phyloP scores from a whole-genome alignment of 2,329 filamentous ascomycete genomes.

The Aureobasidium mangrovei region DNA sequence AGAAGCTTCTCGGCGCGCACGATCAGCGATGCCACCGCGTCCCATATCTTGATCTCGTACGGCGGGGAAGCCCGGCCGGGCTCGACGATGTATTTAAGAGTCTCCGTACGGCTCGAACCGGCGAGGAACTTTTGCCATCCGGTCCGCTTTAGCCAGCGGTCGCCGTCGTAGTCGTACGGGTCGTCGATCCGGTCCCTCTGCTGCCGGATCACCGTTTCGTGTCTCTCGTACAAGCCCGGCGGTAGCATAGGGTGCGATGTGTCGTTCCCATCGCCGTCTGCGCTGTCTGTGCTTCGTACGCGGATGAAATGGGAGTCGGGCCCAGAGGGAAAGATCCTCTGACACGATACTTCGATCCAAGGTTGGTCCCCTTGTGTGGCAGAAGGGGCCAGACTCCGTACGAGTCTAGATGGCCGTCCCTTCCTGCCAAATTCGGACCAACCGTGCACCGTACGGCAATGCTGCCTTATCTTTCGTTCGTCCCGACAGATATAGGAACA shows the following conservation, averaged over 20 bases:
- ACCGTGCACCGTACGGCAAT: not conserved
- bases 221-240: not conserved
- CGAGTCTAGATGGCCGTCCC: not conserved
- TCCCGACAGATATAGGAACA: not conserved
- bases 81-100: not conserved
- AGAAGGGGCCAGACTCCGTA: not conserved
- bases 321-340: too few relatives aligned
- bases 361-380: not conserved
- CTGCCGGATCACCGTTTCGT: not conserved
- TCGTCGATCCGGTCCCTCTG: not conserved
- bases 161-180: not conserved
- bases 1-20: not conserved
- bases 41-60: not conserved
- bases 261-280: not conserved
- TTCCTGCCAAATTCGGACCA: too few relatives aligned
- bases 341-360: not conserved
- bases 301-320: not conserved
- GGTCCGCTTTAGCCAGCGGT: not conserved
- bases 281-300: not conserved
- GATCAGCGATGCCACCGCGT: not conserved
- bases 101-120: not conserved
- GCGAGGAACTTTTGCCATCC: too few relatives aligned
- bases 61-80: not conserved
- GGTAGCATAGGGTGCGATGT: not conserved
- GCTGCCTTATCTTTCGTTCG: not conserved